Base-by-base conservation (phyloP, 441 rosid species). In the Gossypium gossypioides region DNA sequence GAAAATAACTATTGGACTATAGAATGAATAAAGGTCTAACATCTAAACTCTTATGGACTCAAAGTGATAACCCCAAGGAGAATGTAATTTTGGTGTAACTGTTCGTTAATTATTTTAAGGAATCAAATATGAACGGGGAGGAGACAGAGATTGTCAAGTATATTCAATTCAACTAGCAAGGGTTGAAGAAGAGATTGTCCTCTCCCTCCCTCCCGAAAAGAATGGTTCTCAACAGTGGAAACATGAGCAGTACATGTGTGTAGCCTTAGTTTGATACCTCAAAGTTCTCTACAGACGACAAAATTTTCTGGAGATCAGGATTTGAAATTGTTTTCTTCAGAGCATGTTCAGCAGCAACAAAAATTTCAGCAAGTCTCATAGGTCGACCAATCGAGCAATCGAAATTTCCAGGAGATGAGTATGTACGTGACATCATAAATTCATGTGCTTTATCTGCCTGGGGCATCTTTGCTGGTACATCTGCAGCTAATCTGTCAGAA, bases 311-410 rank as follows among this genome's bases (percentile, higher is more conserved):
- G 27, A 96, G 82, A 68, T 84, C 86, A 59, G 85, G 78, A 85
- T 85, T 87, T 48, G 99, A 89, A 71, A 96, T 87, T 77, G 96
- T 89, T 65, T 75, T 81, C 79, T 69, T 77, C 75, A 96, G 71
- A 80, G 97, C 94, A 79, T 88, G 89, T 81, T 96, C 97, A 51
- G 98, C 90, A 55, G 98, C 97, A 82, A 93, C 97, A 80, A 86
- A 88, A 75, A 96, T 90, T 83, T 96, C 99, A 21, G 98, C 96
- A 75, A 93, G 92, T 81, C 98, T 88, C 98, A 93, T 91, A 56
- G 99, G 99, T 72, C 95, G 87, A 84, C 84, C 96, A 48, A 89
- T 82, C 29, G 93, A 89, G 71, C 90, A 87, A 46, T 93, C 99
- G 74, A 90, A 88, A 75, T 42, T 65, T 81, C 96, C 92, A 27